A percentile compares a stretch with the other conserved stretches of the same genome.
Evolutionary conservation across 148 eudicot genomes (phyloP).

Genomic region (Persicaria maculosa): DNA sequence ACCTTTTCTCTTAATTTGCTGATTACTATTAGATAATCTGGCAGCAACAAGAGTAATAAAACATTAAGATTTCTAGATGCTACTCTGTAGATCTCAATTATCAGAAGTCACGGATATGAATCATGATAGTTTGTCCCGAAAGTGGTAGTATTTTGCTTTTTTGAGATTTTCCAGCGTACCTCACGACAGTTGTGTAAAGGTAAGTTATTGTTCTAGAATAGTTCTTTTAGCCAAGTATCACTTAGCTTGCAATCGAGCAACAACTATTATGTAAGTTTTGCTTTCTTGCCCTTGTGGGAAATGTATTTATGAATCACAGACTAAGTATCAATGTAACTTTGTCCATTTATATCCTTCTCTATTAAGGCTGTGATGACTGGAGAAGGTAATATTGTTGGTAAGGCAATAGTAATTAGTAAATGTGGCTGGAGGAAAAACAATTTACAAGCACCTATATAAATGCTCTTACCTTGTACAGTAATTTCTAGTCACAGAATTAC

Average conservation of each 20-base stretch:
- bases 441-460: background rate
- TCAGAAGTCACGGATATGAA: background rate
- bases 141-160: background rate
- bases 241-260: background rate
- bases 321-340: background rate
- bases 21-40: background rate
- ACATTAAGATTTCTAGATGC: background rate
- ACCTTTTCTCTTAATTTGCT: background rate
- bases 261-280: background rate
- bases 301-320: background rate
- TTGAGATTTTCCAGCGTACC: background rate
- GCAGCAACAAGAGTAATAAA: background rate
- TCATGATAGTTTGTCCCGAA: background rate
- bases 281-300: background rate
- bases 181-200: background rate
- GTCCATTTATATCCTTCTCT: background rate
- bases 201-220: background rate
- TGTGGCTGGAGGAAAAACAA: conserved; percentile 1
- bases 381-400: background rate
- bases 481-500: background rate
- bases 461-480: background rate
- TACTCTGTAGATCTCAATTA: background rate
- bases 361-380: background rate
- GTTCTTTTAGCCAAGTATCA: background rate
- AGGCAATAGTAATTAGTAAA: background rate